Evolutionary conservation across 1,284 basidiomycete species (phyloP), one percentile per base, ranked within the genome.

Genomic region (Mycena sp.): DNA sequence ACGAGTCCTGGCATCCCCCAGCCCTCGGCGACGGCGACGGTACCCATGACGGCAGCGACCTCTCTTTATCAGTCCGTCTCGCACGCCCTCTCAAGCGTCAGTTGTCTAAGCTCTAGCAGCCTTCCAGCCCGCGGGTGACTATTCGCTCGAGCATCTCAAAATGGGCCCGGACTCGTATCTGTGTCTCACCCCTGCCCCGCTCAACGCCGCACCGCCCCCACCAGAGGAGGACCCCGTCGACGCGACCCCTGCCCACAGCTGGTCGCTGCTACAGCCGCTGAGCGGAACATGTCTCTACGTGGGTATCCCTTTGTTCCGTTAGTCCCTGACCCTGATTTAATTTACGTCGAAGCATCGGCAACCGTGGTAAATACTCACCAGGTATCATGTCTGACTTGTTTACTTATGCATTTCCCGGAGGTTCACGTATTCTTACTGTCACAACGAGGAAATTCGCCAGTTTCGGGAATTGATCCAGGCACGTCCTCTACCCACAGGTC

Each of bases 371-470:
- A n/a, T n/a, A n/a, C n/a, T n/a, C n/a, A n/a, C n/a, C n/a, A n/a
- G n/a, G n/a, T n/a, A n/a, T n/a, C n/a, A n/a, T n/a, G n/a, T n/a
- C n/a, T n/a, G n/a, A n/a, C n/a, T n/a, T n/a, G n/a, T n/a, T n/a
- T n/a, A n/a, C n/a, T n/a, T n/a, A n/a, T n/a, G n/a, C n/a, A n/a
- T n/a, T n/a, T n/a, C n/a, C n/a, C n/a, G n/a, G n/a, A n/a, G n/a
- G 96, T 98, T 97, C 80, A 98, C 95, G 43, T 98, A 97, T 78
- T 91, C 93, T 63, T 97, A 97, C 78, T 97, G 95, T 81, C 95
- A 96, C 78, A 92, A 93, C 78, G 85, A 88, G 63, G 88, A 94
- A 78, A 92, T 95, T 65, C 88, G 94, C 60, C 95, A 97, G 78
- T 97, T 97, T 81, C 90, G 91, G 73, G 93, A 94, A 78, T 80